Percentiles rank a stretch among this genome's conserved stretches.
These are phyloP conservation scores for Iris macrosiphon DNA, from an alignment of 106 monocot species.

Conservation along the genomic window DNA sequence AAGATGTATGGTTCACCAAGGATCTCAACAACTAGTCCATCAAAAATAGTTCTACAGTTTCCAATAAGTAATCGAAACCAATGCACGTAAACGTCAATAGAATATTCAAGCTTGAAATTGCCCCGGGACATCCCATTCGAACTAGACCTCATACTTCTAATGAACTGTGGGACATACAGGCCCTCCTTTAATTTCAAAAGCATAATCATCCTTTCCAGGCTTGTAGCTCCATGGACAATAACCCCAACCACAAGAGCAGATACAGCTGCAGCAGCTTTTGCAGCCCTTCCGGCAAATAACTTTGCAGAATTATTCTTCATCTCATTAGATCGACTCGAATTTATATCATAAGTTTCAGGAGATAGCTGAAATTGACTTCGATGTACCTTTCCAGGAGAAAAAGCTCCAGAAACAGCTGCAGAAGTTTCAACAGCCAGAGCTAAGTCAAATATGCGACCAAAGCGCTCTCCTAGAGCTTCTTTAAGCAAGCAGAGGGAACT, in stretches of 20 bases:
- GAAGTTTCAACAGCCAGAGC: conserved; percentile 83
- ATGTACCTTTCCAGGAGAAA: conserved; percentile 44
- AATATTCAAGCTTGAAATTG: conserved; percentile 44
- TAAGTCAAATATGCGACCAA: conserved; percentile 71
- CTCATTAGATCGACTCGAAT: conserved; percentile 53
- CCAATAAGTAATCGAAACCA: conserved; percentile 90
- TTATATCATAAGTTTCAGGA: conserved; percentile 62
- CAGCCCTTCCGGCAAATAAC: conserved; percentile 34
- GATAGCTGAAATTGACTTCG: conserved; percentile 75
- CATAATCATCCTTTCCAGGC: conserved; percentile 75
- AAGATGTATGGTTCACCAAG: conserved; percentile 69
- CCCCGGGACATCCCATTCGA: conserved; percentile 80
- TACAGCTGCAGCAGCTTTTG: conserved; percentile 73
- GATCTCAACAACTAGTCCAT: conserved; percentile 80
- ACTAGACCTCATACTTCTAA: conserved; percentile 60
- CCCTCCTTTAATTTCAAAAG: conserved; percentile 85
- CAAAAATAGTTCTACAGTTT: conserved; percentile 68
- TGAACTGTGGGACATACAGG: conserved; percentile 69
- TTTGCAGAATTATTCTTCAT: conserved; percentile 49
- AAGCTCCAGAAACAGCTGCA: conserved; percentile 52
- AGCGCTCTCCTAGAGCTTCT: conserved; percentile 82
- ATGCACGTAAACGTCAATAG: conserved; percentile 71
- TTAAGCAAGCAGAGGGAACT: conserved; percentile 74
- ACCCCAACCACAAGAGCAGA: conserved; percentile 88
- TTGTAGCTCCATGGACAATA: conserved; percentile 67